Conservation (phyloP, 306 rosid genomes). For the peach (Prunus persica) region DNA sequence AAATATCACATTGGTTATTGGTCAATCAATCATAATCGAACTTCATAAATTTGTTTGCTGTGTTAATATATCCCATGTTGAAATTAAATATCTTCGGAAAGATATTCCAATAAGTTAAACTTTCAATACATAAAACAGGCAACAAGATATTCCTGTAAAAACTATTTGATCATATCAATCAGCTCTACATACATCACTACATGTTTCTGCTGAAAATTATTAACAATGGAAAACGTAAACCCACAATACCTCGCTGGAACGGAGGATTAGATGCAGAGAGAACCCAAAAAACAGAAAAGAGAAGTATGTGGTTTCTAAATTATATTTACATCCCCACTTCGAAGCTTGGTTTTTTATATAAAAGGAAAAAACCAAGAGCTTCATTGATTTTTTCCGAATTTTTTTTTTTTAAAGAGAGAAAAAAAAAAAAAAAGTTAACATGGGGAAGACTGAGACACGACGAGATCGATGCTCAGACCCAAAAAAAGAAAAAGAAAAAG, state of each 20-base stretch:
- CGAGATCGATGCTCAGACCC: background rate
- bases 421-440: background rate
- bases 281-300: background rate
- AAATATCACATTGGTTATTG: too few species aligned
- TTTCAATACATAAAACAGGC: too few species aligned
- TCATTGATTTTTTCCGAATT: background rate
- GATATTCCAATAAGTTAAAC: too few species aligned
- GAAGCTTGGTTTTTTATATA: constrained; percentile 43
- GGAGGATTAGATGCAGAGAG: background rate
- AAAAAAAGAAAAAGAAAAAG: background rate
- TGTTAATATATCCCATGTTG: too few species aligned
- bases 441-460: constrained; percentile 1
- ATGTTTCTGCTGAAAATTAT: too few species aligned
- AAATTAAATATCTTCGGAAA: too few species aligned
- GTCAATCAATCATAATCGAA: too few species aligned
- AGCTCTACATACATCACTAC: too few species aligned
- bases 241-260: background rate
- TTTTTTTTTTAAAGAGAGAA: too few species aligned
- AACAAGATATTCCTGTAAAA: too few species aligned
- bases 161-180: too few species aligned
- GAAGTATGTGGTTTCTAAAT: background rate
- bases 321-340: background rate
- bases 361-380: constrained; percentile 45
- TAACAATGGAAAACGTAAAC: background rate
- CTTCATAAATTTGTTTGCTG: too few species aligned